Evolutionary conservation across 306 rosid genomes (phyloP).

Genomic region (Casuarina glauca): DNA sequence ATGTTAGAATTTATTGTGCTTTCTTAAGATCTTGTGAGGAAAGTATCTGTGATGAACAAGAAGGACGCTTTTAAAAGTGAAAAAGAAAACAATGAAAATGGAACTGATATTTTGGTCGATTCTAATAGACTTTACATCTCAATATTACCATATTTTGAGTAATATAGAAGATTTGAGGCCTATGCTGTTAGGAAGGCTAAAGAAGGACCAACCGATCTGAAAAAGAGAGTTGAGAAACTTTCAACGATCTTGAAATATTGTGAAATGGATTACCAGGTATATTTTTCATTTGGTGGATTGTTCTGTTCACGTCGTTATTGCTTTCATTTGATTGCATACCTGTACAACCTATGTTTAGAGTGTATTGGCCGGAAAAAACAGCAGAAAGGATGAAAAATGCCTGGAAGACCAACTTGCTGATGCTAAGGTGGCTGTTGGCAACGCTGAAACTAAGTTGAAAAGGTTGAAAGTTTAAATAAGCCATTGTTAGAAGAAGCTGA

Average conservation of each 20-base stretch:
- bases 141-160: conserved; percentile 52
- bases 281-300: conserved; percentile 6
- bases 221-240: conserved; percentile 66
- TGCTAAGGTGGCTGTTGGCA: conserved; percentile 91
- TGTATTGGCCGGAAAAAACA: conserved; percentile 83
- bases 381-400: conserved; percentile 91
- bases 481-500: conserved; percentile 80
- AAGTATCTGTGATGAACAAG: conserved; percentile 64
- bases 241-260: conserved; percentile 63
- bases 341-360: conserved; percentile 49
- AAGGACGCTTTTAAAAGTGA: conserved; percentile 79
- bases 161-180: conserved; percentile 76
- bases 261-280: conserved; percentile 90
- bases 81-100: conserved; percentile 72
- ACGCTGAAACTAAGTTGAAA: conserved; percentile 81
- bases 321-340: conserved; percentile 10
- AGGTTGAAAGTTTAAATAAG: conserved; percentile 76
- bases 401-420: conserved; percentile 86
- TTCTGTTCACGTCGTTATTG: conserved; percentile 10
- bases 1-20: conserved; percentile 13
- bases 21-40: conserved; percentile 78
- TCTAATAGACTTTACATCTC: conserved; percentile 21
- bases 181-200: conserved; percentile 76
- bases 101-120: conserved; percentile 26
- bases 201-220: conserved; percentile 80